A percentile compares a stretch with the other conserved stretches of the same genome.
Conservation (phyloP, 768 basidiomycete species). For the Sporobolomyces roseus region DNA sequence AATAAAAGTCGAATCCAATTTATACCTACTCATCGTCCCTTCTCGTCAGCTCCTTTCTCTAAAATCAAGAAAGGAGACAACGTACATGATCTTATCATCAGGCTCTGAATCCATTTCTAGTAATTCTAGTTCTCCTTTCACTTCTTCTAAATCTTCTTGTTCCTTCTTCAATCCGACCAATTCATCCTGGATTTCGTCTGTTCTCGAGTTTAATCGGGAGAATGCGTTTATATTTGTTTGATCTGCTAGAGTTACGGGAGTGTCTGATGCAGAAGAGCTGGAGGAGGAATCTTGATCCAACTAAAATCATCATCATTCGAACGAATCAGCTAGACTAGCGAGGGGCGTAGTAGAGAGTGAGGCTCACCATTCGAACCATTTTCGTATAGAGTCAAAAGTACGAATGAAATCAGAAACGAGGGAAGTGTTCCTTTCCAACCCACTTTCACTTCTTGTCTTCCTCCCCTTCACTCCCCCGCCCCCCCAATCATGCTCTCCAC, state of each 20-base stretch:
- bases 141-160: slow-evolving; percentile 51
- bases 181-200: slow-evolving; percentile 49
- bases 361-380: slow-evolving; percentile 14
- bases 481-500: not conserved
- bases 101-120: slow-evolving; percentile 49
- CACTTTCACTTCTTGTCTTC: not conserved
- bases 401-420: not conserved
- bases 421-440: not conserved
- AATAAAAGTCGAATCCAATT: slow-evolving; percentile 51
- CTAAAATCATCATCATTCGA: not conserved
- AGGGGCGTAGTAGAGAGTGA: not conserved
- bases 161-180: slow-evolving; percentile 47
- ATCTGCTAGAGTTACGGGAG: slow-evolving; percentile 45
- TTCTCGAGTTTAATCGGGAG: slow-evolving; percentile 50
- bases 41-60: not conserved
- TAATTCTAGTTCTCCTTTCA: slow-evolving; percentile 50
- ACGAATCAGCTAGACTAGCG: not conserved
- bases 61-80: not conserved
- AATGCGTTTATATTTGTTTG: slow-evolving; percentile 52
- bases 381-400: not conserved
- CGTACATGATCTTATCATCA: slow-evolving; percentile 47
- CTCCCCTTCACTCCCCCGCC: not conserved
- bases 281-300: slow-evolving; percentile 12
- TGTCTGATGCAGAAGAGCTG: not conserved
- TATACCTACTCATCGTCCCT: slow-evolving; percentile 45